Evolutionary conservation across 768 basidiomycete genomes (phyloP), one percentile per base, ranked within the genome.

Genomic region (Naganishia vishniacii): DNA sequence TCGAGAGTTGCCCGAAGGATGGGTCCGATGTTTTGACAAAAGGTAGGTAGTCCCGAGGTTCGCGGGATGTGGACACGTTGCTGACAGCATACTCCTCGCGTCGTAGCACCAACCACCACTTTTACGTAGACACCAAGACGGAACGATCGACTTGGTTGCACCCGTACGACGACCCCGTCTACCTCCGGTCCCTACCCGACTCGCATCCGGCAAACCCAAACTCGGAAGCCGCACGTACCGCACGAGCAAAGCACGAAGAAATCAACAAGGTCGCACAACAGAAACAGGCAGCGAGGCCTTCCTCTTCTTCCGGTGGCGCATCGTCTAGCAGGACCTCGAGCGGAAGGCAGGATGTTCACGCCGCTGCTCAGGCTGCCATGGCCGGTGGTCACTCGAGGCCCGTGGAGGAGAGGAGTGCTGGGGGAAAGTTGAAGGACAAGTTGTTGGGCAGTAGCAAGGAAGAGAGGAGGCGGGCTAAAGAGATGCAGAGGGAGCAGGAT

Each of bases 111-210:
- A 63, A 72, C 48, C 76, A 77, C 61, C 69, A 68, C 20, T 77
- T 77, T 59, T 77, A 75, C 67, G 76, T 75, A 61, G 76, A 77
- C 44, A 69, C 67, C 46, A 65, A 66, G 26, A 75, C 74, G 18
- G 68, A 72, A 40, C 64, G 73, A 37, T 45, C 71, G 5, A 71
- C 61, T 44, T 77, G 76, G 76, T 18, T 72, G 1, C 76, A 77
- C 62, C 76, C 76, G 6, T 77, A 75, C 62, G 76, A 77, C 59
- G 76, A 75, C 62, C 70, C 72, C 3, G 70, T 70, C 49, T 77
- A 67, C 66, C 66, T 75, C 32, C 37, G 56, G 8, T 67, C 70
- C 48, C 64, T 77, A 37, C 73, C 76, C 8, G 68, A 71, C 26
- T 65, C 67, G 1, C 74, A 77, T 48, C 76, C 76, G 23, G 76